Percentiles rank a stretch among this genome's conserved stretches.
These are phyloP conservation scores for Trichoderma semiorbis DNA, from an alignment of 2,329 filamentous ascomycete species.

Conservation along the genomic window DNA sequence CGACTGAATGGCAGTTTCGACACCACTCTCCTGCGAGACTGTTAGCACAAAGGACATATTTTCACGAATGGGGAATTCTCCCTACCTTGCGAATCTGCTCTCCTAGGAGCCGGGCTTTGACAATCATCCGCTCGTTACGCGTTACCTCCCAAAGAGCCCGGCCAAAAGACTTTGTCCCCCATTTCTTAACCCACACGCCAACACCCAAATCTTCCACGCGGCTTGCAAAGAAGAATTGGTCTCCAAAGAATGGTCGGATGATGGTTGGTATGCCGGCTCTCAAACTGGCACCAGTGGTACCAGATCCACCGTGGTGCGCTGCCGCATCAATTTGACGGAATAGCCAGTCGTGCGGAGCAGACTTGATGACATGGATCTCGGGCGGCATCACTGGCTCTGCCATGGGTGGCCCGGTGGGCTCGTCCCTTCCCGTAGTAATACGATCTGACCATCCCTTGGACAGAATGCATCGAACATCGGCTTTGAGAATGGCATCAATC, in stretches of 20 bases:
- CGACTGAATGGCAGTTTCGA: slow-evolving; percentile 83
- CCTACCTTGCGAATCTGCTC: slow-evolving; percentile 82
- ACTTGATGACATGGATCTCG: slow-evolving; percentile 83
- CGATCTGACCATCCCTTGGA: slow-evolving; percentile 98
- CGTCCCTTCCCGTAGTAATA: slow-evolving; percentile 48
- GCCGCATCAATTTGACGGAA: slow-evolving; percentile 92
- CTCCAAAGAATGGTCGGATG: slow-evolving; percentile 94
- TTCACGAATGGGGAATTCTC: slow-evolving; percentile 20
- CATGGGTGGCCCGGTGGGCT: slow-evolving; percentile 45
- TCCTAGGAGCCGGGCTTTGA: slow-evolving; percentile 76
- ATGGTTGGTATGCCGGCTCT: slow-evolving; percentile 90
- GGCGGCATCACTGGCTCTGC: slow-evolving; percentile 65
- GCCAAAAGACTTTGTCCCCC: slow-evolving; percentile 83
- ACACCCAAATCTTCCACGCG: slow-evolving; percentile 92
- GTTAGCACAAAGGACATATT: slow-evolving; percentile 27
- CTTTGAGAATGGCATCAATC: slow-evolving; percentile 83
- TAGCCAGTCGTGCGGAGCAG: slow-evolving; percentile 94
- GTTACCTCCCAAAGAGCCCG: slow-evolving; percentile 88
- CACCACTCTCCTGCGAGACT: slow-evolving; percentile 71
- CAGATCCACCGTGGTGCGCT: slow-evolving; percentile 90
- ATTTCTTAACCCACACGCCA: slow-evolving; percentile 81
- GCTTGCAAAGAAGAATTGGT: slow-evolving; percentile 93
- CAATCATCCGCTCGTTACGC: slow-evolving; percentile 85
- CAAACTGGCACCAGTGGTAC: slow-evolving; percentile 90
- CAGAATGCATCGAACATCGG: slow-evolving; percentile 89